A percentile compares a stretch with the other conserved stretches of the same genome.
Conservation (phyloP, 1,284 basidiomycete genomes). For the Trametes versicolor region DNA sequence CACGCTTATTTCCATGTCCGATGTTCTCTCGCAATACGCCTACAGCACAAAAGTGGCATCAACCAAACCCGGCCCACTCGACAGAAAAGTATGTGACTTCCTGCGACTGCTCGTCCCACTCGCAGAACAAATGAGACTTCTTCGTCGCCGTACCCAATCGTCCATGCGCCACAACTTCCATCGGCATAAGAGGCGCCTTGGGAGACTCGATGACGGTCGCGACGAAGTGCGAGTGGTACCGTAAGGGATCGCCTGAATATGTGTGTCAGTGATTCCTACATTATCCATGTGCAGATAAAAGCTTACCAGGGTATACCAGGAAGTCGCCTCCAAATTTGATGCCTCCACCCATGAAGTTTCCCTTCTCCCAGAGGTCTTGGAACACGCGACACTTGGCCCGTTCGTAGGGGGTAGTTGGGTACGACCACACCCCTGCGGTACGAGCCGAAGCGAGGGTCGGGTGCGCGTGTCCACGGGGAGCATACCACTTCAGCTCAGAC, state of each 20-base stretch:
- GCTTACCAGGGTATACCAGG: slow-evolving; percentile 92
- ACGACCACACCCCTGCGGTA: slow-evolving; percentile 79
- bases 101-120: slow-evolving; percentile 80
- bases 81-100: slow-evolving; percentile 83
- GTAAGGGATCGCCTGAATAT: slow-evolving; percentile 87
- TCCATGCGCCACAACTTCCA: slow-evolving; percentile 96
- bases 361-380: slow-evolving; percentile 81
- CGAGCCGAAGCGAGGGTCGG: slow-evolving; percentile 68
- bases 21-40: background rate
- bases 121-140: slow-evolving; percentile 93
- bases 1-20: no score
- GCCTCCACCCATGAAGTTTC: slow-evolving; percentile 87
- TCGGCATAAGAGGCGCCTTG: slow-evolving; percentile 72
- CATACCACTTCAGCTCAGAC: slow-evolving; percentile 69
- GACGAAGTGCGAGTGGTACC: slow-evolving; percentile 98
- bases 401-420: slow-evolving; percentile 72
- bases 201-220: slow-evolving; percentile 82
- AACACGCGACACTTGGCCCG: slow-evolving; percentile 84
- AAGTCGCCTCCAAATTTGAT: slow-evolving; percentile 97
- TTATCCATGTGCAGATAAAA: background rate
- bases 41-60: slow-evolving; percentile 27
- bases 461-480: slow-evolving; percentile 53
- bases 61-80: slow-evolving; percentile 95
- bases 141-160: slow-evolving; percentile 97
- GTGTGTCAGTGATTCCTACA: slow-evolving; percentile 4